Conservation (phyloP, 768 basidiomycete species). For the Hortiboletus campestris region DNA sequence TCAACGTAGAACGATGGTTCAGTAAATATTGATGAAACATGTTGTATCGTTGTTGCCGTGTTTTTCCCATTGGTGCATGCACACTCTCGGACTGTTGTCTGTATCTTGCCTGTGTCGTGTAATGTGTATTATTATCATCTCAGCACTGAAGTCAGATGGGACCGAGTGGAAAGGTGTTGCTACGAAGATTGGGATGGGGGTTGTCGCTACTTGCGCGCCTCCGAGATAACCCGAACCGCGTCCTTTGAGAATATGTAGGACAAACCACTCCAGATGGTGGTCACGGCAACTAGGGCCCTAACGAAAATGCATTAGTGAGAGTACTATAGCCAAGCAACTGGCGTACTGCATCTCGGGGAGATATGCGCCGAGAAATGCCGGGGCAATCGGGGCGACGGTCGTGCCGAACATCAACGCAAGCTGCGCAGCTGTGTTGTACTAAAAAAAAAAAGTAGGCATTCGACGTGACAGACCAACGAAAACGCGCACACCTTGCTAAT, state of each 20-base stretch:
- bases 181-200: constrained; percentile 23
- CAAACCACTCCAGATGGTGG: constrained; percentile 89
- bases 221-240: constrained; percentile 61
- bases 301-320: not conserved
- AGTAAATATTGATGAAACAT: constrained; percentile 10
- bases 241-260: constrained; percentile 78
- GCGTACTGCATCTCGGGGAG: constrained; percentile 77
- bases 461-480: not conserved
- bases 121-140: constrained; percentile 19
- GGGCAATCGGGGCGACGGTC: constrained; percentile 78
- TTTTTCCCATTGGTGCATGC: not conserved
- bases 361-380: constrained; percentile 50
- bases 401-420: constrained; percentile 88
- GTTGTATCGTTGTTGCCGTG: not conserved
- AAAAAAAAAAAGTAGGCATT: not conserved
- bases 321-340: not conserved
- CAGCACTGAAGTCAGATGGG: not conserved
- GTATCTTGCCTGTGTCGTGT: constrained; percentile 18
- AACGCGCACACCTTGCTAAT: constrained; percentile 75
- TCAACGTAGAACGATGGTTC: constrained; percentile 39
- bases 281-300: constrained; percentile 85
- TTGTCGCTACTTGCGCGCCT: constrained; percentile 32
- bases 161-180: not conserved
- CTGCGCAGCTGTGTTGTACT: constrained; percentile 94
- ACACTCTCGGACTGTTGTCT: constrained; percentile 14